Percentiles rank a stretch among this genome's conserved stretches.
Evolutionary conservation across 2,329 filamentous ascomycete genomes (phyloP).

Genomic region (Tolypocladium ovalisporum): DNA sequence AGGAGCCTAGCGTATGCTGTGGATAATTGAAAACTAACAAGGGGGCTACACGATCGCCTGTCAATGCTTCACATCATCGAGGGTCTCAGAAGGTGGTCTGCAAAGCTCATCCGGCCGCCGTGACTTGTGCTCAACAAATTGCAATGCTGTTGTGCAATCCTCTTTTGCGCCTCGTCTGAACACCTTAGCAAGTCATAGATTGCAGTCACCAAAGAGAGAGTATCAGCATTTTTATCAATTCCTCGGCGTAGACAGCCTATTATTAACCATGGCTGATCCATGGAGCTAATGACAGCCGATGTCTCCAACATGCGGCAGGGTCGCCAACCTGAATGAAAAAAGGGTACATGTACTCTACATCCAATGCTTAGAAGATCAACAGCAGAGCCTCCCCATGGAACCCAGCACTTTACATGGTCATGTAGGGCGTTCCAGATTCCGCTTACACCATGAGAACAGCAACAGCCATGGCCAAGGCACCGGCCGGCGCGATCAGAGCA

Average conservation of each 20-base stretch:
- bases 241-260: background rate
- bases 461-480: conserved; percentile 7
- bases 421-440: background rate
- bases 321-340: background rate
- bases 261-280: background rate
- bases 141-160: too few species aligned
- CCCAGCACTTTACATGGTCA: background rate
- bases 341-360: conserved; percentile 1
- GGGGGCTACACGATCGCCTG: too few species aligned
- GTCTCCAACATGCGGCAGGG: background rate
- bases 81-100: background rate
- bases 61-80: background rate
- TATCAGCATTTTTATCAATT: background rate
- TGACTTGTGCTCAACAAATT: too few species aligned
- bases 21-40: conserved; percentile 6
- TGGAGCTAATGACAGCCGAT: background rate
- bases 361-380: background rate
- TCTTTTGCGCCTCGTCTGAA: too few species aligned
- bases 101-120: too few species aligned
- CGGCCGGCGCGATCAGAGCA: conserved; percentile 6
- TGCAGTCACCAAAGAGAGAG: background rate
- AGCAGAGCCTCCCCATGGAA: background rate
- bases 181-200: background rate
- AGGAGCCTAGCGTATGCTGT: conserved; percentile 37
- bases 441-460: conserved; percentile 4